These are phyloP conservation scores for Streptanthus diversifolius DNA, from an alignment of 345 rosid genomes.

Conservation along the genomic window DNA sequence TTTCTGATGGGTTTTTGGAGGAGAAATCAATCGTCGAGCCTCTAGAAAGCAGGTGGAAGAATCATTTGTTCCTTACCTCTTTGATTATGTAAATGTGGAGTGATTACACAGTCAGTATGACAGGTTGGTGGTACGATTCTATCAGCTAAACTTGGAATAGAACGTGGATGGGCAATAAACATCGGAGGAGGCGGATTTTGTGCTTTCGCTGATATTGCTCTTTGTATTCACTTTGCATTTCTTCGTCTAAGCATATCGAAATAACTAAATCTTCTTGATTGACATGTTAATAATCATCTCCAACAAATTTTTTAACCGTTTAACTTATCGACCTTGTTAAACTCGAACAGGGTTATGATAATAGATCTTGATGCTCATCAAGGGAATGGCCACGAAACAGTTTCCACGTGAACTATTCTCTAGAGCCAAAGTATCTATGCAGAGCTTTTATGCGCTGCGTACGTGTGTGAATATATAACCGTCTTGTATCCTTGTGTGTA, in stretches of 20 bases:
- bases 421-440: constrained; percentile 2
- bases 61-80: not conserved
- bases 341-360: constrained; percentile 73
- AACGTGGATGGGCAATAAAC: constrained; percentile 93
- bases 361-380: constrained; percentile 99
- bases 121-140: constrained; percentile 94
- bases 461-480: not conserved
- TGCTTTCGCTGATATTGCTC: constrained; percentile 89
- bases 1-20: constrained; percentile 51
- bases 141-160: constrained; percentile 84
- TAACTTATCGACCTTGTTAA: constrained; percentile 14
- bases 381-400: constrained; percentile 91
- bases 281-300: not conserved
- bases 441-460: not conserved
- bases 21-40: constrained; percentile 66
- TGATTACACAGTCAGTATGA: not conserved
- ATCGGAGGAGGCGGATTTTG: constrained; percentile 97
- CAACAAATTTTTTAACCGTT: not conserved
- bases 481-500: not conserved
- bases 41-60: constrained; percentile 61
- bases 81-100: not conserved
- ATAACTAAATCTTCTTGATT: constrained; percentile 28
- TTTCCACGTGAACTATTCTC: constrained; percentile 5
- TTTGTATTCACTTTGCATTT: constrained; percentile 79
- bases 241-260: constrained; percentile 62